Evolutionary conservation across 306 rosid genomes (phyloP).

Genomic region (Senna siamea): DNA sequence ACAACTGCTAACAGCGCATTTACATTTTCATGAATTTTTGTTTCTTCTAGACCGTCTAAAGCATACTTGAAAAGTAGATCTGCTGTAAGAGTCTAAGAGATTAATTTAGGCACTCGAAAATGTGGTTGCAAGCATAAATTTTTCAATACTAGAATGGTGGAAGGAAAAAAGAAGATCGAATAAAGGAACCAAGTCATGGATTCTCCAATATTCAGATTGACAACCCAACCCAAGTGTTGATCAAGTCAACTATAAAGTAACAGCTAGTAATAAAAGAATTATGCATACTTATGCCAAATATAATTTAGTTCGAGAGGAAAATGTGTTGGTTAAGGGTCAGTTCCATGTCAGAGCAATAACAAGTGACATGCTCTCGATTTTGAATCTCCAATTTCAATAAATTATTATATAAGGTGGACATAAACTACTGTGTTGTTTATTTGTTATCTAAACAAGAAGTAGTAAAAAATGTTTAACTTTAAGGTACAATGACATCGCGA

Average conservation of each 20-base stretch:
- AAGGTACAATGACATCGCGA: constrained; percentile 97
- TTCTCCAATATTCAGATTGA: too few species aligned
- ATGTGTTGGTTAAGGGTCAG: neutral
- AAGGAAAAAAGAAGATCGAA: neutral
- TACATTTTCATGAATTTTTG: neutral
- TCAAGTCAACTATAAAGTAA: neutral
- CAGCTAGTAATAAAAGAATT: neutral
- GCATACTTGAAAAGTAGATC: neutral
- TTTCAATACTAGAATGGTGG: neutral
- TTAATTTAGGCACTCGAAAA: neutral
- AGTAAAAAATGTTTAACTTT: constrained; percentile 27
- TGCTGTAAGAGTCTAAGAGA: neutral
- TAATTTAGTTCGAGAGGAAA: constrained; percentile 8
- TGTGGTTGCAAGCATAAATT: neutral
- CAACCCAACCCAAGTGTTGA: neutral
- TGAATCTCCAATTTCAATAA: constrained; percentile 8
- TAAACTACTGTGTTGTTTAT: constrained; percentile 1
- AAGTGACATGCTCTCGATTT: constrained; percentile 1
- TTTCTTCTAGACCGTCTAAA: neutral
- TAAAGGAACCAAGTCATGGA: neutral
- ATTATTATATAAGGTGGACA: neutral
- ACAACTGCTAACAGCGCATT: neutral
- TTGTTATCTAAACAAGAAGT: constrained; percentile 18
- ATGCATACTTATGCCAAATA: neutral
- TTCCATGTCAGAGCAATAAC: constrained; percentile 8